Evolutionary conservation across 495 filamentous ascomycete species (phyloP).

Genomic region (Annulohypoxylon nitens): DNA sequence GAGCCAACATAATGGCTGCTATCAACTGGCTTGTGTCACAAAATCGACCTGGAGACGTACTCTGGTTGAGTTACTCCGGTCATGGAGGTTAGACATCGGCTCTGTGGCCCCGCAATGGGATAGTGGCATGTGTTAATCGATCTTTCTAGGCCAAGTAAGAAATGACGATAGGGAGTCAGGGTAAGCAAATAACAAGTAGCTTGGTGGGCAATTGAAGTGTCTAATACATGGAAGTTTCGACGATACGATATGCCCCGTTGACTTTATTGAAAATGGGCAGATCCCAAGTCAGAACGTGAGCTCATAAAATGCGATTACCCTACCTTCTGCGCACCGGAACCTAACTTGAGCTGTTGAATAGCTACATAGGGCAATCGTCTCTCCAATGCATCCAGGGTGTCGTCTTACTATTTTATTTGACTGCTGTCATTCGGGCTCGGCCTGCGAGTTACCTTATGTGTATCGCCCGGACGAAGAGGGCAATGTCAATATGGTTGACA

Average conservation of each 20-base stretch:
- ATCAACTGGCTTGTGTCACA: slow-evolving; percentile 68
- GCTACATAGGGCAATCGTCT: slow-evolving; percentile 68
- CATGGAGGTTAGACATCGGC: slow-evolving; percentile 60
- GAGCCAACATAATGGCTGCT: slow-evolving; percentile 67
- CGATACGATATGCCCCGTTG: slow-evolving; percentile 69
- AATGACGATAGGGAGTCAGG: slow-evolving; percentile 62
- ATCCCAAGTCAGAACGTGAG: slow-evolving; percentile 62
- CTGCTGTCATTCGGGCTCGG: slow-evolving; percentile 74
- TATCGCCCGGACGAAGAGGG: slow-evolving; percentile 68
- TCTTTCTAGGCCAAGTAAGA: slow-evolving; percentile 56
- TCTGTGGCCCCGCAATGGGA: background rate
- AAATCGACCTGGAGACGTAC: slow-evolving; percentile 61
- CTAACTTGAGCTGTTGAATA: slow-evolving; percentile 30
- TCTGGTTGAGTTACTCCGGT: slow-evolving; percentile 71
- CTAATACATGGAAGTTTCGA: slow-evolving; percentile 59
- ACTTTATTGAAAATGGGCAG: slow-evolving; percentile 65
- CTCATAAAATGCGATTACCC: background rate
- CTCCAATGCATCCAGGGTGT: slow-evolving; percentile 62
- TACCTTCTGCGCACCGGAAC: background rate
- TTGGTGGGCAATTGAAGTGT: background rate
- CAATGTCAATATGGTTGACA: slow-evolving; percentile 68
- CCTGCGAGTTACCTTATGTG: slow-evolving; percentile 70
- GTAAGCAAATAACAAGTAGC: slow-evolving; percentile 46
- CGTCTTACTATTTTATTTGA: slow-evolving; percentile 71
- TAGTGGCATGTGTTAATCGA: background rate